phyloP scores from a whole-genome alignment of 2,329 filamentous ascomycete species.

The Fusarium camptoceras region DNA sequence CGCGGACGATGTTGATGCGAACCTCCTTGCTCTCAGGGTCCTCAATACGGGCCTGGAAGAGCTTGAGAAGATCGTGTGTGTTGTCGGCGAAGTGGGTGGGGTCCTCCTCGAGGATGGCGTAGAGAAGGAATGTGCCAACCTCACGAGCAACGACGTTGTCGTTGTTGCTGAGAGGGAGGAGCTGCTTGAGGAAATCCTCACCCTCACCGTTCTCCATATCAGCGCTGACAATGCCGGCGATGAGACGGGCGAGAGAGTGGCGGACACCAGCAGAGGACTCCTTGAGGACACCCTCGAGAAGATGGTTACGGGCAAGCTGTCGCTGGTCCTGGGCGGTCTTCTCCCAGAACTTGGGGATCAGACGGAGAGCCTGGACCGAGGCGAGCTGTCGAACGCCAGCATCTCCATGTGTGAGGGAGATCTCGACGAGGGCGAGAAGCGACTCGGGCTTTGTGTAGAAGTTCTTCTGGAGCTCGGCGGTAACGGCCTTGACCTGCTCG shows the following conservation, averaged over 20 bases:
- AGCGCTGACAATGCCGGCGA: conserved; percentile 85
- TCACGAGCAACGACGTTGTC: conserved; percentile 83
- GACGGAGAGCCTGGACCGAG: conserved; percentile 86
- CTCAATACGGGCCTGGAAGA: conserved; percentile 88
- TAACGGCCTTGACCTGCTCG: conserved; percentile 88
- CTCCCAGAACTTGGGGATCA: conserved; percentile 88
- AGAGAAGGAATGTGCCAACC: conserved; percentile 93
- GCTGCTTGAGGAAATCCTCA: conserved; percentile 82
- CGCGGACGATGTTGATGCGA: conserved; percentile 92
- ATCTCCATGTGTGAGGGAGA: conserved; percentile 82
- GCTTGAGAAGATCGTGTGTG: conserved; percentile 79
- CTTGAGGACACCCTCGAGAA: conserved; percentile 85
- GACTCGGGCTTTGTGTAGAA: conserved; percentile 90
- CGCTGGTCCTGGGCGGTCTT: conserved; percentile 80
- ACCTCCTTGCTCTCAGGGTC: conserved; percentile 93
- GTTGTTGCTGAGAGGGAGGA: conserved; percentile 83
- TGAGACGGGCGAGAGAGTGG: conserved; percentile 88
- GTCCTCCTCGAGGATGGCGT: conserved; percentile 88
- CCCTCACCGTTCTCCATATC: conserved; percentile 82
- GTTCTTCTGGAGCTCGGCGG: conserved; percentile 88
- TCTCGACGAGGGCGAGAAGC: conserved; percentile 86
- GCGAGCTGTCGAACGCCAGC: conserved; percentile 86
- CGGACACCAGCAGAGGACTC: conserved; percentile 82
- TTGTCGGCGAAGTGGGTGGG: conserved; percentile 87
- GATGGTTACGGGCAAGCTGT: conserved; percentile 80